Base-by-base conservation (phyloP, 352 stramenopile species). In the Phytophthora syringae region DNA sequence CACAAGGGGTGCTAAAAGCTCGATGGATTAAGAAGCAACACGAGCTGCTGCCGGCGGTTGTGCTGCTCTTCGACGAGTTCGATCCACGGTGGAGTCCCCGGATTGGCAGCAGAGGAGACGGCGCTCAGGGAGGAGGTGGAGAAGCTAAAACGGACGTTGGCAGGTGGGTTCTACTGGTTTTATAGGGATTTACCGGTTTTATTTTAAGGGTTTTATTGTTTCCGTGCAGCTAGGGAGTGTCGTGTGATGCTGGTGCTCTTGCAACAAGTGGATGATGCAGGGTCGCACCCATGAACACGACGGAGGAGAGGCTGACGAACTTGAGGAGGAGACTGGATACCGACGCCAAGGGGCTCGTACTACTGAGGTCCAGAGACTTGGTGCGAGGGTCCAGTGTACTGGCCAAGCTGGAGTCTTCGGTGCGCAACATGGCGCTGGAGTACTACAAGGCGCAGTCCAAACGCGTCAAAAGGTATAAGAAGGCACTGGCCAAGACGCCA, bases 371-470 rank as follows among this genome's bases (percentile, higher is more conserved):
- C 4, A 77, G 83, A 24, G 88, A 96, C 56, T 55, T 94, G 5
- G 77, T 81, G 49, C 76, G 80, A 15, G 77, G 76, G 18, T 88
- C 84, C 9, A 67, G 66, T 15, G 64, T 89, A 47, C 52, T 96
- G 20, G 70, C 72, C 3, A 96, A 96, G 59, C 70, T 96, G 18
- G 88, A 96, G 53, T 76, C 74, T 5, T 72, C 79, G 2, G 72
- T 96, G 16, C 80, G 86, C 22, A 90, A 82, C 42, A 85, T 92
- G 64, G 83, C 88, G 36, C 67, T 94, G 20, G 88, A 96, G 70
- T 96, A 96, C 70, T 96, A 94, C 77, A 96, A 95, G 64, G 70
- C 82, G 15, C 88, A 96, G 50, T 78, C 84, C 11, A 96, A 96
- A 65, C 82, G 88, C 10, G 88, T 95, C n/a, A 96, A 96, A 64